phyloP scores from a whole-genome alignment of 495 filamentous ascomycete genomes.

The Podospora comata region DNA sequence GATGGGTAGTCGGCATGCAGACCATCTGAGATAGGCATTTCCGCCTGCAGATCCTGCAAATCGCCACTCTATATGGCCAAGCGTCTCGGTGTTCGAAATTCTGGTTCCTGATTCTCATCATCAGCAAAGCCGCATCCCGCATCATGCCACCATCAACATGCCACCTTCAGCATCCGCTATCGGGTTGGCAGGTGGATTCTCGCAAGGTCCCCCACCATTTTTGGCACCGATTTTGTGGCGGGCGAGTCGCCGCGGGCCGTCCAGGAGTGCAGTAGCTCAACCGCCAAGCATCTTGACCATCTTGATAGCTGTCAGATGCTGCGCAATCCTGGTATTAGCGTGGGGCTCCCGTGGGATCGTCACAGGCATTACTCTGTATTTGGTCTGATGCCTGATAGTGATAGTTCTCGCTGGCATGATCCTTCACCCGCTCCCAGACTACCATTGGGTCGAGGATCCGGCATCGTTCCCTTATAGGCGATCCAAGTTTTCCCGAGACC shows the following conservation, averaged over 20 bases:
- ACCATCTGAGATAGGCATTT: background rate
- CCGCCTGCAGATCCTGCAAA: background rate
- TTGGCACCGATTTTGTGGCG: background rate
- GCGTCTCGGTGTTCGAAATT: background rate
- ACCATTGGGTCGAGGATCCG: background rate
- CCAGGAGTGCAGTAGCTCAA: background rate
- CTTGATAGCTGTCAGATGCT: slow-evolving; percentile 6
- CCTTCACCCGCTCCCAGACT: background rate
- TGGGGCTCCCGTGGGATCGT: background rate
- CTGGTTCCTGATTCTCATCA: background rate
- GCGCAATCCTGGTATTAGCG: slow-evolving; percentile 1
- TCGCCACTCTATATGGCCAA: background rate
- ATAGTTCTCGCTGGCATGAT: background rate
- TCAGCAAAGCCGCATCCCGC: background rate
- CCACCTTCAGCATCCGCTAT: background rate
- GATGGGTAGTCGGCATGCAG: background rate
- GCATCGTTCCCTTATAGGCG: background rate
- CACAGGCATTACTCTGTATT: background rate
- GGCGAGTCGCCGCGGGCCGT: background rate
- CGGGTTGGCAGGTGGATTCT: background rate
- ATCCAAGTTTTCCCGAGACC: background rate
- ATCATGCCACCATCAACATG: background rate
- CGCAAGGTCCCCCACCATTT: background rate
- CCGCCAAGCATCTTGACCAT: slow-evolving; percentile 1
- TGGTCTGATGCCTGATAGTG: background rate